Percentiles rank a stretch among this genome's conserved stretches.
Conservation (phyloP, 305 asterid species). For the Plantago rigida region DNA sequence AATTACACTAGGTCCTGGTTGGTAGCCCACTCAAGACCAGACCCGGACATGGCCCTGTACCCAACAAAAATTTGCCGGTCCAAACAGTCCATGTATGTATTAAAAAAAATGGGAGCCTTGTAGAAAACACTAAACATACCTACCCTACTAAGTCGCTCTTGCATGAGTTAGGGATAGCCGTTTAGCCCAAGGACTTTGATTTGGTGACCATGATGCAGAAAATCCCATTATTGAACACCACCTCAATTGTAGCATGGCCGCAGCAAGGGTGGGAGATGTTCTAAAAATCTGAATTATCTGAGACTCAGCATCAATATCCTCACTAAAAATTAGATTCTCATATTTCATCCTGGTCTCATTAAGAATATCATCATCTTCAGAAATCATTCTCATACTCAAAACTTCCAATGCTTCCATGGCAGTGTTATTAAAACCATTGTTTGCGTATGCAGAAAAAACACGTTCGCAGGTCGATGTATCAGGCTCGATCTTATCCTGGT, state of each 20-base stretch:
- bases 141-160: too few species aligned
- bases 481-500: constrained; percentile 57
- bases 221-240: constrained; percentile 53
- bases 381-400: constrained; percentile 70
- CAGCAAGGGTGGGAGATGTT: constrained; percentile 39
- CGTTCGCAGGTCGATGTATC: constrained; percentile 64
- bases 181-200: constrained; percentile 62
- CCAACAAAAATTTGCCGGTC: too few species aligned
- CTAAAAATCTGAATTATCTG: constrained; percentile 40
- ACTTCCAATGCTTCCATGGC: constrained; percentile 89
- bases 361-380: constrained; percentile 36
- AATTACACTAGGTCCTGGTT: too few species aligned
- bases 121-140: too few species aligned
- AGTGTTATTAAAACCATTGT: constrained; percentile 45
- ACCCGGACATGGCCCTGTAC: too few species aligned
- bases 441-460: constrained; percentile 56
- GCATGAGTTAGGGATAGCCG: constrained; percentile 32
- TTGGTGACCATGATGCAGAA: constrained; percentile 54
- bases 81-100: too few species aligned
- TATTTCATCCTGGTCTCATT: constrained; percentile 40
- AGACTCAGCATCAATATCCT: constrained; percentile 40
- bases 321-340: constrained; percentile 46
- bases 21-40: too few species aligned
- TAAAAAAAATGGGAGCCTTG: too few species aligned
- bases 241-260: constrained; percentile 61